A percentile compares a stretch with the other conserved stretches of the same genome.
Evolutionary conservation across 208 protist genomes (phyloP).

Genomic region (Leishmania major): DNA sequence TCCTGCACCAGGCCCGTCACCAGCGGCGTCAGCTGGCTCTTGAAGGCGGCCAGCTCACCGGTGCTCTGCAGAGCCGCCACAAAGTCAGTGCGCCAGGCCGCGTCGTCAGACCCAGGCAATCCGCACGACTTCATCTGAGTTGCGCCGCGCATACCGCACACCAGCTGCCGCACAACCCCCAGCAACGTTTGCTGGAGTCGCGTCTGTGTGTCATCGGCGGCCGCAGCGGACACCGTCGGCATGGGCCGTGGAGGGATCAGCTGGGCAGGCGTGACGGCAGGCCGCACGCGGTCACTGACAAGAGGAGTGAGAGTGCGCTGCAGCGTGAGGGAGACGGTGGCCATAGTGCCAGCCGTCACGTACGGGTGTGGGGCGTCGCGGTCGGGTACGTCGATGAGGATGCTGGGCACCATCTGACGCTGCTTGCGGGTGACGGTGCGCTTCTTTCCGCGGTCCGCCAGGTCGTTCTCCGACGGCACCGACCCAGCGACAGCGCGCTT

Average conservation of each 20-base stretch:
- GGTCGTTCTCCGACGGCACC: not conserved
- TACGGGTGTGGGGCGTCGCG: slow-evolving; percentile 78
- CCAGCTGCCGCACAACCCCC: slow-evolving; percentile 29
- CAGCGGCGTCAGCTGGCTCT: slow-evolving; percentile 68
- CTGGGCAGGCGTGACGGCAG: slow-evolving; percentile 62
- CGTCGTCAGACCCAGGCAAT: slow-evolving; percentile 1
- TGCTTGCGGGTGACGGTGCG: slow-evolving; percentile 34
- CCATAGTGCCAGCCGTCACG: slow-evolving; percentile 48
- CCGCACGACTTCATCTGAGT: not conserved
- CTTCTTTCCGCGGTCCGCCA: slow-evolving; percentile 41
- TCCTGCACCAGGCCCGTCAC: slow-evolving; percentile 71
- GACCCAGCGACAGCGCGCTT: not conserved
- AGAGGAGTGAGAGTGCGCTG: slow-evolving; percentile 74
- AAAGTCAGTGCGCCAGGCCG: slow-evolving; percentile 43
- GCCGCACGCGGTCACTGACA: slow-evolving; percentile 73
- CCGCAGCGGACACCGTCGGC: slow-evolving; percentile 16
- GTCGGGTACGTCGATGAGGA: slow-evolving; percentile 65
- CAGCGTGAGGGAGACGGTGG: slow-evolving; percentile 58
- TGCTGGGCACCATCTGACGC: slow-evolving; percentile 52
- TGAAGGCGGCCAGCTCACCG: slow-evolving; percentile 76
- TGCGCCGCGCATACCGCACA: slow-evolving; percentile 29
- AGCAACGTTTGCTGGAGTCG: slow-evolving; percentile 34
- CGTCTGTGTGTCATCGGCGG: slow-evolving; percentile 31
- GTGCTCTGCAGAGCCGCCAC: slow-evolving; percentile 70
- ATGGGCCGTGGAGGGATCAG: slow-evolving; percentile 64